Percentiles rank a stretch among this genome's conserved stretches.
phyloP scores from a whole-genome alignment of 202 grass and related monocot genomes.

The Cymbopogon flexuosus region DNA sequence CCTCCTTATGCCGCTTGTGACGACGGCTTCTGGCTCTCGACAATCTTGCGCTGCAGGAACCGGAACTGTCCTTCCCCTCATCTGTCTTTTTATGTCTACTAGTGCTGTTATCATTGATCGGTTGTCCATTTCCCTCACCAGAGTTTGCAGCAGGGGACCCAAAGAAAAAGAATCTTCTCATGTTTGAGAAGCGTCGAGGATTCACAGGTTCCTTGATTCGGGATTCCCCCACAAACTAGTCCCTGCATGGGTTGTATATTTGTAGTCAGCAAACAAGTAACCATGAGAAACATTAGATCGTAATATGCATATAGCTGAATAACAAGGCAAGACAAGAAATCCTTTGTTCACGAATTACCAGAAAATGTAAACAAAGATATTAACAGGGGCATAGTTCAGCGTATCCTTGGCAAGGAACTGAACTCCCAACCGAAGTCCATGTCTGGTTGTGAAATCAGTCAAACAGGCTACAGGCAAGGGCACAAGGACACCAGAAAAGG shows the following conservation, averaged over 20 bases:
- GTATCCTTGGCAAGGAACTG: no score
- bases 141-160: constrained; percentile 40
- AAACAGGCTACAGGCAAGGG: background rate
- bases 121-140: background rate
- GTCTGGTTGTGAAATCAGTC: no score
- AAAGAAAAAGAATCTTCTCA: constrained; percentile 84
- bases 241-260: constrained; percentile 10
- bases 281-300: background rate
- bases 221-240: background rate
- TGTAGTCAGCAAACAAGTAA: constrained; percentile 1
- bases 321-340: background rate
- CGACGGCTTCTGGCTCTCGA: constrained; percentile 46
- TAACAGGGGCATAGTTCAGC: no score
- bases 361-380: no score
- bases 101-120: constrained; percentile 1
- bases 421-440: no score
- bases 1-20: constrained; percentile 20
- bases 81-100: constrained; percentile 31
- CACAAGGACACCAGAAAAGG: background rate
- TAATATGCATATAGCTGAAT: background rate
- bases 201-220: background rate
- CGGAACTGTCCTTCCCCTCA: constrained; percentile 8
- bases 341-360: background rate
- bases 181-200: background rate
- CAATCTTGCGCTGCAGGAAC: constrained; percentile 17